phyloP scores from a whole-genome alignment of 306 rosid species.

The Myrica gale region DNA sequence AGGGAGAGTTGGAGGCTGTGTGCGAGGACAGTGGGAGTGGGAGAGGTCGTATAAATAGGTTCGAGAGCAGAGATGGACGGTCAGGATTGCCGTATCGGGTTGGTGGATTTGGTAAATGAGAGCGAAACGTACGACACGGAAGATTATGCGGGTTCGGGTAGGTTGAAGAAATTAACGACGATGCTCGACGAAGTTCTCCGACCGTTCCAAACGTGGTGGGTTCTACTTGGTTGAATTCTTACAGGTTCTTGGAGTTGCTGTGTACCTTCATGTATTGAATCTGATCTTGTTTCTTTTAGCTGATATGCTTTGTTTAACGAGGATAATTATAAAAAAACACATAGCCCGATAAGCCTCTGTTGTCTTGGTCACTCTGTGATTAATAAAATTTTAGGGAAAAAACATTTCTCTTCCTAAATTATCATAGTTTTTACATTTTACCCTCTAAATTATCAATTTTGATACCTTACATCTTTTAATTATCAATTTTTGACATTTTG shows the following conservation, averaged over 20 bases:
- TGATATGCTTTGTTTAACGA: too few species aligned
- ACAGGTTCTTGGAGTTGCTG: neutral
- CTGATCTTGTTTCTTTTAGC: too few species aligned
- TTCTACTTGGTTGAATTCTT: neutral
- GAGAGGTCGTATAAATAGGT: slow-evolving; percentile 39
- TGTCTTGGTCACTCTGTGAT: too few species aligned
- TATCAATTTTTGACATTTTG: too few species aligned
- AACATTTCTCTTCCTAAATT: too few species aligned
- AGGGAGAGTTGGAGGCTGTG: neutral
- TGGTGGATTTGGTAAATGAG: slow-evolving; percentile 28
- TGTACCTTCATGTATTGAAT: neutral
- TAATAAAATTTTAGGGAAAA: too few species aligned
- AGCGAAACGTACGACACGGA: slow-evolving; percentile 13
- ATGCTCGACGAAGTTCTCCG: neutral
- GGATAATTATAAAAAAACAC: too few species aligned
- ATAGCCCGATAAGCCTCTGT: too few species aligned
- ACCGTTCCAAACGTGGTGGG: neutral
- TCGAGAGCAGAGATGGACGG: slow-evolving; percentile 27
- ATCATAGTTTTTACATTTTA: too few species aligned
- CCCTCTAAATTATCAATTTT: too few species aligned
- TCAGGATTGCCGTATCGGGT: slow-evolving; percentile 18
- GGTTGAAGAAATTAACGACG: neutral
- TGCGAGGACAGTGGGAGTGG: neutral
- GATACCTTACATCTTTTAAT: too few species aligned
- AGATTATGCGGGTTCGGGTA: slow-evolving; percentile 7